These are phyloP conservation scores for Podospora pseudocomata DNA, from an alignment of 495 filamentous ascomycete genomes.

Conservation along the genomic window DNA sequence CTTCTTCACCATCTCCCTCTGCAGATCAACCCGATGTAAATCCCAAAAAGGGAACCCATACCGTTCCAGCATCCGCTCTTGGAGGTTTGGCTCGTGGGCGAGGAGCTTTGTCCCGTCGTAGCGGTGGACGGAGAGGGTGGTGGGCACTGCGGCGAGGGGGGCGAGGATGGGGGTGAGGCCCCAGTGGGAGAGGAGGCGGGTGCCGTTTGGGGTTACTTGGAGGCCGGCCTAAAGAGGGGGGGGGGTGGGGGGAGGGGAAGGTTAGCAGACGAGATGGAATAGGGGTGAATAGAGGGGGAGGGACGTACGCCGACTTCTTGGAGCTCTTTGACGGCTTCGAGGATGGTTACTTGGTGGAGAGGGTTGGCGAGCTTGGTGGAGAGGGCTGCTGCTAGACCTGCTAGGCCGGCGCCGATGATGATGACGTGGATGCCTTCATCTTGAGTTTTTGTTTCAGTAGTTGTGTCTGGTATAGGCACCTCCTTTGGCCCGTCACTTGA, in stretches of 20 bases:
- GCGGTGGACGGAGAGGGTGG: conserved; percentile 54
- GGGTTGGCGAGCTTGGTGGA: conserved; percentile 49
- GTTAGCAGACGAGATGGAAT: conserved; percentile 17
- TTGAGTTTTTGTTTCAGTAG: neutral
- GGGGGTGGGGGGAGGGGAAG: neutral
- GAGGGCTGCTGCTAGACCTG: conserved; percentile 55
- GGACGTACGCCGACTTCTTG: conserved; percentile 45
- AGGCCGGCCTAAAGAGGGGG: conserved; percentile 44
- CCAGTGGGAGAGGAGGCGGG: conserved; percentile 48
- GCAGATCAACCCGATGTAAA: conserved; percentile 54
- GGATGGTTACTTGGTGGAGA: conserved; percentile 50
- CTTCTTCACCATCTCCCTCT: conserved; percentile 41
- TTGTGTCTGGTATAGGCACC: neutral
- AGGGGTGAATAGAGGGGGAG: conserved; percentile 6
- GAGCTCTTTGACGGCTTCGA: conserved; percentile 45
- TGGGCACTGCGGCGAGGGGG: conserved; percentile 49
- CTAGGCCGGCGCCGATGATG: conserved; percentile 56
- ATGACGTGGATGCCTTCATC: conserved; percentile 36
- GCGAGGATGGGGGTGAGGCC: conserved; percentile 45
- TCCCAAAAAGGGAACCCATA: conserved; percentile 53
- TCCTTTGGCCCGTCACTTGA: neutral
- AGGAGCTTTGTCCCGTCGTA: conserved; percentile 55
- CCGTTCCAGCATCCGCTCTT: conserved; percentile 38
- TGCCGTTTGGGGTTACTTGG: conserved; percentile 53
- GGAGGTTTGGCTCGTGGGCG: conserved; percentile 48